Base-by-base conservation (phyloP, 2,329 filamentous ascomycete species). In the Emmonsiellopsis sp. region DNA sequence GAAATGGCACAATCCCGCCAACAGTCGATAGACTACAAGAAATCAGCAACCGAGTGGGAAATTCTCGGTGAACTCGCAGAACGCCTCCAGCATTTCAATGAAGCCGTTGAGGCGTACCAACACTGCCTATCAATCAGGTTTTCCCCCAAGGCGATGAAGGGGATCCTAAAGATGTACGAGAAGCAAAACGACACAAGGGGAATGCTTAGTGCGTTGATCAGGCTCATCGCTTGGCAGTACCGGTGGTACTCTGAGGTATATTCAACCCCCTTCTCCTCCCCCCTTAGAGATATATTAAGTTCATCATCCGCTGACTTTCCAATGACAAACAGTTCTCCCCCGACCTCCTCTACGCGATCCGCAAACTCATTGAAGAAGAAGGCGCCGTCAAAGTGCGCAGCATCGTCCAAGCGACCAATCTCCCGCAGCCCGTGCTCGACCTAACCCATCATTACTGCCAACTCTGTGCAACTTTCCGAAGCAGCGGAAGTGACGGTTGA, bases 41-140 rank as follows among this genome's bases (percentile, higher is more conserved):
- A 97, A 74, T 93, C 87, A 1, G 87, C 92, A 2, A 90, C 95
- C 61, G 93, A 98, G 68, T 98, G 93, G 93, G 93, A 98, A 71
- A 96, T 98, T 51, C 80, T 98, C 0, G 93, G 93, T 42, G 87
- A 91, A 55, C 79, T 98, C 13, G 93, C 93, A 0, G 89, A 95
- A 69, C 86, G 93, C 46, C 79, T 98, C 52, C 93, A 98, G 67
- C 92, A 97, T 70, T 81, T 81, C 34, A 88, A 94, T 43, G 93
- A 98, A 71, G 90, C 89, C 0, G 82, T 92, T 31, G 93, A 98
- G 71, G 93, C 93, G 2, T 98, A 95, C 70, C 84, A 90, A 53
- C 85, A 87, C 45, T 97, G 93, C 64, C 75, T 98, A 34, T 80
- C 83, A 7, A 87, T 91, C 60, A 85, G 91, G 6, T 98, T 98